These are phyloP conservation scores for Aspergillus sp. DNA, from an alignment of 2,329 filamentous ascomycete species.

Conservation along the genomic window DNA sequence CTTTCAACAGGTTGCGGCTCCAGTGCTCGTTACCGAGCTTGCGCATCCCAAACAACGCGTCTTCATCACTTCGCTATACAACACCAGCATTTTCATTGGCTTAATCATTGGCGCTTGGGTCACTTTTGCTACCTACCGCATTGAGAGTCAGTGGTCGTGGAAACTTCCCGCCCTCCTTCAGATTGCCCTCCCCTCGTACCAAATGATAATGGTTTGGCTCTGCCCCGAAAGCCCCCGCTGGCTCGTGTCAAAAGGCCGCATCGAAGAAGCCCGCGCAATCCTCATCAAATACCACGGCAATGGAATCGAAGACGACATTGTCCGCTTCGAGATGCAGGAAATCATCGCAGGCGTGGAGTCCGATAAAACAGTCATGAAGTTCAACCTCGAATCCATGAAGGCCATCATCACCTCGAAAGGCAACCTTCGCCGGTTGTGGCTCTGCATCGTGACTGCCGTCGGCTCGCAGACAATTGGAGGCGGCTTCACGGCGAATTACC, in stretches of 20 bases:
- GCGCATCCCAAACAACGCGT: neutral
- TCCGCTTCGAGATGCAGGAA: neutral
- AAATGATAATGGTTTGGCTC: neutral
- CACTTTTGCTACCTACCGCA: neutral
- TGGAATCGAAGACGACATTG: neutral
- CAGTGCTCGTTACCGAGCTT: neutral
- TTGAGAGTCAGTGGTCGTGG: neutral
- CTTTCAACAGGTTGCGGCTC: neutral
- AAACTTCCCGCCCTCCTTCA: neutral
- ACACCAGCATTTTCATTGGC: neutral
- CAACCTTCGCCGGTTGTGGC: neutral
- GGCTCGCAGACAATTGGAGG: neutral
- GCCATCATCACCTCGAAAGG: neutral
- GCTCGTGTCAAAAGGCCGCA: neutral
- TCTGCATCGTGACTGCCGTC: neutral
- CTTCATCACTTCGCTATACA: neutral
- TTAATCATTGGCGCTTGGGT: neutral
- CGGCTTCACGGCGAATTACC: neutral
- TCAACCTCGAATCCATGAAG: neutral
- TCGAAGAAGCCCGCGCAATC: neutral
- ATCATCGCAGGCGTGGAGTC: neutral
- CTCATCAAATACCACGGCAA: constrained; percentile 1
- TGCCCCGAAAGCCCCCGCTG: neutral
- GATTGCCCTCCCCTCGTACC: neutral
- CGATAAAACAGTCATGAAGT: neutral